These are phyloP conservation scores for Phytopythium boreale DNA, from an alignment of 352 stramenopile species.

Conservation along the genomic window DNA sequence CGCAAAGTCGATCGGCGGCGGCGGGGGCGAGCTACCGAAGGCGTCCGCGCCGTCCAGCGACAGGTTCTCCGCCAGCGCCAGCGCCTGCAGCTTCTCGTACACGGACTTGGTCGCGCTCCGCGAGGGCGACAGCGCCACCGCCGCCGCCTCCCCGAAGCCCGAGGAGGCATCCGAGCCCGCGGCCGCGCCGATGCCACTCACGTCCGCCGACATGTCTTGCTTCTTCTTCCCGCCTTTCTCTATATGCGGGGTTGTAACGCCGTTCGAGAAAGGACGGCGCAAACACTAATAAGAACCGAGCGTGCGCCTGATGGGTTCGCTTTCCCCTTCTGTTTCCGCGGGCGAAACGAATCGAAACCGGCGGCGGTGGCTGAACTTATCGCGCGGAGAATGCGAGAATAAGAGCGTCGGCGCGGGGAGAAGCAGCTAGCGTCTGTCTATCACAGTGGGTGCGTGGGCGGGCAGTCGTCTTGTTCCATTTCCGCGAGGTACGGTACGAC, in stretches of 20 bases:
- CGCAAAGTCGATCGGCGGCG: conserved; percentile 7
- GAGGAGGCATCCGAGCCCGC: too few species aligned
- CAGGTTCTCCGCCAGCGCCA: conserved; percentile 44
- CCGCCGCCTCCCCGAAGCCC: conserved; percentile 11
- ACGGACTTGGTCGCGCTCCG: conserved; percentile 28
- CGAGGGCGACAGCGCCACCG: conserved; percentile 6
- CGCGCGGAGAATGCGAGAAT: neutral
- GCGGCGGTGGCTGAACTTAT: neutral
- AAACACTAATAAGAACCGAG: neutral
- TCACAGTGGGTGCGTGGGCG: too few species aligned
- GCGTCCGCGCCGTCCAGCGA: conserved; percentile 24
- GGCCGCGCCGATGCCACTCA: too few species aligned
- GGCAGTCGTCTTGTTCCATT: neutral
- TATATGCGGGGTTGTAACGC: conserved; percentile 24
- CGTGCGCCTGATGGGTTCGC: neutral
- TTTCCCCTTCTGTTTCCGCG: neutral
- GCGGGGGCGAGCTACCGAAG: conserved; percentile 18
- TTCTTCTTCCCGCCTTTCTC: conserved; percentile 52
- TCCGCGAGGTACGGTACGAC: neutral
- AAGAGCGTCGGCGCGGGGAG: neutral
- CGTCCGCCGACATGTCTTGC: conserved; percentile 26
- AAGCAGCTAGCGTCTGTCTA: too few species aligned
- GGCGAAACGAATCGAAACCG: neutral
- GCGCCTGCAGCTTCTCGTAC: conserved; percentile 54
- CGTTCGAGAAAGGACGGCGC: neutral